Evolutionary conservation across 768 basidiomycete genomes (phyloP).

Genomic region (Auriscalpium vulgare): DNA sequence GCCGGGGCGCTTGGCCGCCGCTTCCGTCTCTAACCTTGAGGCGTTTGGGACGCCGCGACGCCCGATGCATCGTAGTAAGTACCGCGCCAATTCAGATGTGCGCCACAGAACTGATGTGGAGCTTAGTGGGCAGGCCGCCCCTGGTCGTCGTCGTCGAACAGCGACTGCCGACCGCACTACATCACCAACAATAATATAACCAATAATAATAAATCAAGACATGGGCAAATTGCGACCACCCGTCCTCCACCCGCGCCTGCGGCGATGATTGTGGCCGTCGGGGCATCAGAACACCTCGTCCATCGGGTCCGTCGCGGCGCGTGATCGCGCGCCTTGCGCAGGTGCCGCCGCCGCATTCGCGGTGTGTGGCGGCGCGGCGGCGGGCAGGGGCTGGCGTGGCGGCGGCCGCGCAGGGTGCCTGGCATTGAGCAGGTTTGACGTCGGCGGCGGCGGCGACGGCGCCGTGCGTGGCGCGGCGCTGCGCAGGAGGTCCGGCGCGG

Average conservation of each 20-base stretch:
- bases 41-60: background rate
- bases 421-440: too few species aligned
- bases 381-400: background rate
- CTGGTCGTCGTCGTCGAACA: background rate
- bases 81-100: too few species aligned
- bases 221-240: background rate
- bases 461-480: too few species aligned
- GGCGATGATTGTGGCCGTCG: too few species aligned
- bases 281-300: background rate
- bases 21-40: background rate
- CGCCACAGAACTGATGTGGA: too few species aligned
- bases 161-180: background rate
- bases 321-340: background rate
- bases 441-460: too few species aligned
- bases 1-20: background rate
- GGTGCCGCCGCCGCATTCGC: background rate
- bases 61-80: too few species aligned
- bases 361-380: background rate
- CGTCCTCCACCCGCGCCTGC: too few species aligned
- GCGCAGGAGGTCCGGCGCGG: too few species aligned
- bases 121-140: too few species aligned
- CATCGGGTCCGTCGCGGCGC: background rate
- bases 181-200: background rate
- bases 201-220: background rate
- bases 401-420: background rate